Conservation (phyloP, 768 basidiomycete genomes). For the Termitomyces titanicus region DNA sequence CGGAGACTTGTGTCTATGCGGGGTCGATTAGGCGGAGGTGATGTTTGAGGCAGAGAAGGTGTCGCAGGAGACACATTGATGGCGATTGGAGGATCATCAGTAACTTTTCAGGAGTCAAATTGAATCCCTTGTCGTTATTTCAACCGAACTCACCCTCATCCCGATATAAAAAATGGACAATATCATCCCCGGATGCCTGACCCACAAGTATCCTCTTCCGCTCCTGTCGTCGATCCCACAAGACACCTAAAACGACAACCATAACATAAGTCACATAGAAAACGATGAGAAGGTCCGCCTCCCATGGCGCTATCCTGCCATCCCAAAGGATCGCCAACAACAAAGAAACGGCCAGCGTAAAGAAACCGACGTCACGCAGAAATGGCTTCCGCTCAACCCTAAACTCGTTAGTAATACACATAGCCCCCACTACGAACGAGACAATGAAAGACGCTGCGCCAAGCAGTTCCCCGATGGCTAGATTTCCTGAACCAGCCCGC, state of each 20-base stretch:
- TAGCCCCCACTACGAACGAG: constrained; percentile 94
- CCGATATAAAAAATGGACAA: constrained; percentile 46
- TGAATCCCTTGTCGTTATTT: neutral
- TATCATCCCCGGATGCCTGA: constrained; percentile 54
- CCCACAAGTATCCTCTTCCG: constrained; percentile 45
- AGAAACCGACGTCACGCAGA: constrained; percentile 93
- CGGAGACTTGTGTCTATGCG: constrained; percentile 20
- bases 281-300: constrained; percentile 66
- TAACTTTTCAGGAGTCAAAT: constrained; percentile 6
- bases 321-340: constrained; percentile 79
- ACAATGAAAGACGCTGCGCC: constrained; percentile 96
- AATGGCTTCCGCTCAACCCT: constrained; percentile 77
- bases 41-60: constrained; percentile 2
- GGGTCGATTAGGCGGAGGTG: neutral
- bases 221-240: constrained; percentile 66
- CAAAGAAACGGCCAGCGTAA: constrained; percentile 76
- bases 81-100: constrained; percentile 9
- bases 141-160: constrained; percentile 52
- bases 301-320: constrained; percentile 63
- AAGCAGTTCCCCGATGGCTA: constrained; percentile 93
- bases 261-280: constrained; percentile 78
- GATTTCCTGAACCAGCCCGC: constrained; percentile 75
- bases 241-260: constrained; percentile 71
- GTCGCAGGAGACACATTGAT: constrained; percentile 24
- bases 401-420: constrained; percentile 97